These are phyloP conservation scores for Pistacia vera DNA, from an alignment of 345 rosid genomes.

Conservation along the genomic window DNA sequence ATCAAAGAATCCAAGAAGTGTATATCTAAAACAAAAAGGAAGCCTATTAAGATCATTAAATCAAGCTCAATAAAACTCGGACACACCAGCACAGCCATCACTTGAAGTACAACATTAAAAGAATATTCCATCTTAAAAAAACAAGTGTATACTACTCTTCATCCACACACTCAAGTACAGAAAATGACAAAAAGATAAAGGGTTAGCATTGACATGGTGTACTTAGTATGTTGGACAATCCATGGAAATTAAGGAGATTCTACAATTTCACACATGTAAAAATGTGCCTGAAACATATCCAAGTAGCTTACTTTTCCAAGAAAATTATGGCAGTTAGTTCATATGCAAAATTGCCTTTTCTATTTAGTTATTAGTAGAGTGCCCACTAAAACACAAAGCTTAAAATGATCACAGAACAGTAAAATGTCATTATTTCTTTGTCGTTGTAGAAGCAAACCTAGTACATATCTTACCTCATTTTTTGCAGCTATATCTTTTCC, in stretches of 20 bases:
- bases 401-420: not conserved
- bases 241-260: too few relatives aligned
- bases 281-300: too few relatives aligned
- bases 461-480: slow-evolving; percentile 73
- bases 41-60: slow-evolving; percentile 4
- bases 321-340: not conserved
- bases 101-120: not conserved
- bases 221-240: too few relatives aligned
- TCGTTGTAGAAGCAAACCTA: not conserved
- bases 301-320: too few relatives aligned
- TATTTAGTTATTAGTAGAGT: not conserved
- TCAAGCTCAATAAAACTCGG: not conserved
- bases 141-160: not conserved
- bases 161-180: not conserved
- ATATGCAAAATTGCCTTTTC: not conserved
- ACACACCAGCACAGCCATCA: not conserved
- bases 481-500: slow-evolving; percentile 84
- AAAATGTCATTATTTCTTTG: not conserved
- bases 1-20: not conserved
- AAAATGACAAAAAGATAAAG: too few relatives aligned
- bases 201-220: too few relatives aligned
- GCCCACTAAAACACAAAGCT: not conserved
- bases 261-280: too few relatives aligned
- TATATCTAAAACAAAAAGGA: slow-evolving; percentile 7
- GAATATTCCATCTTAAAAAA: not conserved